phyloP scores from a whole-genome alignment of 2,329 filamentous ascomycete genomes.

The Calonectria montana region DNA sequence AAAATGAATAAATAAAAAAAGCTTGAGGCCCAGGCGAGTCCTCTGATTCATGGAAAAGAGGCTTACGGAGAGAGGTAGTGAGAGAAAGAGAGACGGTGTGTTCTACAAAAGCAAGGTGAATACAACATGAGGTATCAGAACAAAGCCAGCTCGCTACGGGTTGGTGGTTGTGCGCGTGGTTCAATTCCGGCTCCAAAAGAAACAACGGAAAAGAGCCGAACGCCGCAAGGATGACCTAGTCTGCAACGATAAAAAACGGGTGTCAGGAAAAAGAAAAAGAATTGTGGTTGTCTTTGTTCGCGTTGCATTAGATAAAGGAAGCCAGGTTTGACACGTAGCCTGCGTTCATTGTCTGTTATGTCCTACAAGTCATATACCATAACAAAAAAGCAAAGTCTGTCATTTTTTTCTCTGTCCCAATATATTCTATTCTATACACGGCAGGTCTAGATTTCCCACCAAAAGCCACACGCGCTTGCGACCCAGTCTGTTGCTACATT shows the following conservation, averaged over 20 bases:
- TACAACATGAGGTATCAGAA: background rate
- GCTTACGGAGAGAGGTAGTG: background rate
- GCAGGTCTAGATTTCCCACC: background rate
- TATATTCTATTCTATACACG: background rate
- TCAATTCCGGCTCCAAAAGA: background rate
- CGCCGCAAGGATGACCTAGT: background rate
- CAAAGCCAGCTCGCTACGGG: background rate
- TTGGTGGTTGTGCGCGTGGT: background rate
- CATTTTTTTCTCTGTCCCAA: background rate
- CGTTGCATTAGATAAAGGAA: background rate
- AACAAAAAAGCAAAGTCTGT: background rate
- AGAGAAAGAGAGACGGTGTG: background rate
- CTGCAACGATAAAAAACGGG: background rate
- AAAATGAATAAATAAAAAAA: background rate
- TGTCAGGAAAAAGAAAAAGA: background rate
- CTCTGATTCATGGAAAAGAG: background rate
- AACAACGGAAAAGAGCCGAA: background rate
- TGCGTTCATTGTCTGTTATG: background rate
- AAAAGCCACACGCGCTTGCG: background rate
- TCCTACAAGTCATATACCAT: background rate
- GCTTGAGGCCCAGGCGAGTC: background rate
- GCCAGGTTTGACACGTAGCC: background rate
- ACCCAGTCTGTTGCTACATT: background rate
- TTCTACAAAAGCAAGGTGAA: conserved; percentile 9
- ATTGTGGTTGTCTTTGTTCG: background rate